Base-by-base conservation (phyloP, 2,329 filamentous ascomycete species). In the Cladosporium sp. region DNA sequence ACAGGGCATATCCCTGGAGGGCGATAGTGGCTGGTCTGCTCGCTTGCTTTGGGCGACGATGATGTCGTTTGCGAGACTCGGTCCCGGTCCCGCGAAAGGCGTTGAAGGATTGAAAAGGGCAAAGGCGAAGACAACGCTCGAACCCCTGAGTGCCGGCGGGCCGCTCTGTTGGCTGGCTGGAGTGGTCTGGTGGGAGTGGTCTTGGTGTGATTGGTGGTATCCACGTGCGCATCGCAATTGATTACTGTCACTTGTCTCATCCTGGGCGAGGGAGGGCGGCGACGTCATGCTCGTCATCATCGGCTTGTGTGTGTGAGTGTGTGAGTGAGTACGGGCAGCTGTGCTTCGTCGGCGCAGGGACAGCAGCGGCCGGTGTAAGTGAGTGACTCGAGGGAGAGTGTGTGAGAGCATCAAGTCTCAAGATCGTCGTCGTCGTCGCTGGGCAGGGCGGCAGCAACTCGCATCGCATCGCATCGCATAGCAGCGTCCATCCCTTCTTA, bases 41-140 rank as follows among this genome's bases (percentile, higher is more conserved):
- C 51, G 51, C 28, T 54, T 54, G 51, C 51, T 30, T 54, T 30
- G 51, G 51, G 51, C 51, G n/a, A 54, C 26, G 51, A 54, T 54
- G 51, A 54, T 54, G 51, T 54, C 51, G 51, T n/a, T 46, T 54
- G 51, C 8, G 28, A 28, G 28, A 28, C 28, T 28, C 4, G 28
- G 4, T 28, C 39, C 8, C 39, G 7, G 8, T 11, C n/a, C 26
- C 30, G 49, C 28, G n/a, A 54, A 21, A 21, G 51, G 18, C 51
- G 51, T 28, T 30, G 30, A n/a, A 54, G 51, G 51, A 54, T 54
- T 26, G 51, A 21, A 54, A 32, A 54, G 51, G 51, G 51, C 51
- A 30, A 54, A 32, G 18, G 18, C 51, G 51, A 51, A 28, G 26
- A 30, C 51, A 54, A 30, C 28, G 51, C 28, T 32, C 30, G 51